Conservation (phyloP, 73 alveolate species). For the Paramecium sonneborni region DNA sequence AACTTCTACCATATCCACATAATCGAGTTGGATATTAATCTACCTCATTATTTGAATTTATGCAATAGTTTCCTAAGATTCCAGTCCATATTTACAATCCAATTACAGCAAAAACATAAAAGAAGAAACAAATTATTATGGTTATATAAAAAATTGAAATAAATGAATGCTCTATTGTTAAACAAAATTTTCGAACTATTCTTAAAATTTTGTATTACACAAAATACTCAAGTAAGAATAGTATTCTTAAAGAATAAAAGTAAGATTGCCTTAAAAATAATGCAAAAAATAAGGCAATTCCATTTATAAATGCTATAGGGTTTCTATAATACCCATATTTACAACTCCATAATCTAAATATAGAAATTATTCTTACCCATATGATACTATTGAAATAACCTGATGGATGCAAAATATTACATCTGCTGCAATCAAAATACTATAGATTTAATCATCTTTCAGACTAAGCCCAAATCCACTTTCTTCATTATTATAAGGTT, state of each 20-base stretch:
- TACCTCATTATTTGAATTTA: neutral
- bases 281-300: neutral
- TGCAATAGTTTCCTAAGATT: neutral
- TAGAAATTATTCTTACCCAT: neutral
- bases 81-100: constrained; percentile 33
- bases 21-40: neutral
- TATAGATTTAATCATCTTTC: neutral
- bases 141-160: neutral
- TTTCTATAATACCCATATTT: neutral
- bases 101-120: neutral
- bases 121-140: neutral
- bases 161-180: neutral
- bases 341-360: neutral
- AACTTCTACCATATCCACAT: neutral
- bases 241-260: neutral
- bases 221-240: neutral
- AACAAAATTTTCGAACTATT: neutral
- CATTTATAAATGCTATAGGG: neutral
- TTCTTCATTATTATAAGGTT: neutral
- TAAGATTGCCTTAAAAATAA: neutral
- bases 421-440: neutral
- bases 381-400: neutral
- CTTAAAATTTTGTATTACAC: neutral
- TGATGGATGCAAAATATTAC: neutral
- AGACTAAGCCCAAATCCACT: neutral